phyloP scores from a whole-genome alignment of 768 basidiomycete genomes.

The Collybiopsis luxurians region DNA sequence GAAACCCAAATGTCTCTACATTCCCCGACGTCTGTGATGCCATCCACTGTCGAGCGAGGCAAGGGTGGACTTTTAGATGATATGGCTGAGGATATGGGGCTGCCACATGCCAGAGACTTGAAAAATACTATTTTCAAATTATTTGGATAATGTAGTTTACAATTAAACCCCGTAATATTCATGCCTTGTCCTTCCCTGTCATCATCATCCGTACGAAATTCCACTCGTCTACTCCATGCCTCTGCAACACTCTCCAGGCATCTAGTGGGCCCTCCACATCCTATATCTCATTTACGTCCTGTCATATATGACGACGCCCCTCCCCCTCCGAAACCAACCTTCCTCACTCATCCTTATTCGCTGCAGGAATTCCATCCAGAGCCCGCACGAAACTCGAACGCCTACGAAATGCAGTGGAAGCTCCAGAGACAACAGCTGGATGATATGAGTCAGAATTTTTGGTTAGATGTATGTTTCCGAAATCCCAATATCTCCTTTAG shows the following conservation, averaged over 20 bases:
- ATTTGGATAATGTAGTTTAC: background rate
- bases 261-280: slow-evolving; percentile 70
- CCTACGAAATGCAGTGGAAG: slow-evolving; percentile 64
- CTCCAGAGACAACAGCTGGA: slow-evolving; percentile 72
- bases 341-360: slow-evolving; percentile 69
- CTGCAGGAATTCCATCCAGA: slow-evolving; percentile 61
- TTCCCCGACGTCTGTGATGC: slow-evolving; percentile 14
- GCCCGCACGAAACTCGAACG: slow-evolving; percentile 26
- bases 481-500: background rate
- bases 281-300: slow-evolving; percentile 77
- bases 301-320: slow-evolving; percentile 68
- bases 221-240: slow-evolving; percentile 14
- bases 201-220: background rate
- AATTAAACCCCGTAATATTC: background rate
- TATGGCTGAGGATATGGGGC: slow-evolving; percentile 41
- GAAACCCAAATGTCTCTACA: slow-evolving; percentile 17
- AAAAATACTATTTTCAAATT: slow-evolving; percentile 8
- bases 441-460: slow-evolving; percentile 74
- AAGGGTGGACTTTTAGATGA: slow-evolving; percentile 41
- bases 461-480: slow-evolving; percentile 66
- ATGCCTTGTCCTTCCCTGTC: slow-evolving; percentile 3
- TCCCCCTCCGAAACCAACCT: slow-evolving; percentile 29
- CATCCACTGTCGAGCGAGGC: background rate
- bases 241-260: slow-evolving; percentile 18
- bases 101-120: slow-evolving; percentile 25